Base-by-base conservation (phyloP, 768 basidiomycete species). In the Fistulinella prunicolor region DNA sequence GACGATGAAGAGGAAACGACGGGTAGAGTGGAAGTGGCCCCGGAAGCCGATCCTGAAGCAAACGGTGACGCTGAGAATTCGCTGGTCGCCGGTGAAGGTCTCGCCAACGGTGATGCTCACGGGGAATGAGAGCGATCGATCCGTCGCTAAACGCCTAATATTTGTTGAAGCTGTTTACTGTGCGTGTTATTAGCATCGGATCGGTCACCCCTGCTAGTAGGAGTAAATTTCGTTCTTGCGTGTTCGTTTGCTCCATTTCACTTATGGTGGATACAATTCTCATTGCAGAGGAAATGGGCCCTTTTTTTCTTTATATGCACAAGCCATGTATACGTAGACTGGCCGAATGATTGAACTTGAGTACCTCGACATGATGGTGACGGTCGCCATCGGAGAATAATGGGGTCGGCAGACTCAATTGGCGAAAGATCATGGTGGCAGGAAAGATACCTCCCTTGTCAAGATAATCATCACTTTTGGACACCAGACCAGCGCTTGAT, bases 1-100 rank as follows among this genome's bases (percentile, higher is more conserved):
- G 85, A 87, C 0, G 85, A 85, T 0, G 64, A 63, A 0, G 69
- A 65, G 0, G 51, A 57, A 0, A 6, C 21, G n/a, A n/a, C n/a
- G 14, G 24, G 40, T 0, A 46, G 28, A 19, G 42, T 0, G 7
- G 35, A 36, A 2, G 41, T 8, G 26, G 6, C 0, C 4, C 39
- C 13, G 7, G 65, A 61, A 16, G 64, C 59, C 1, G 26, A 49
- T 7, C 1, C 40, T 8, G 55, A 47, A 12, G 34, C 7, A 2
- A 45, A 55, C 9, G 46, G 38, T 0, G 28, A n/a, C n/a, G n/a
- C n/a, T n/a, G n/a, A n/a, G n/a, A n/a, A n/a, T n/a, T n/a, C 41
- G 13, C 53, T 42, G 42, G 44, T 16, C 6, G 16, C 37, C 23
- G 52, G 6, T 24, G 46, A 34, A 29, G 48, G 37, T 3, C 10